phyloP scores from a whole-genome alignment of 2,329 filamentous ascomycete genomes.

The Diaporthe aspalathi region DNA sequence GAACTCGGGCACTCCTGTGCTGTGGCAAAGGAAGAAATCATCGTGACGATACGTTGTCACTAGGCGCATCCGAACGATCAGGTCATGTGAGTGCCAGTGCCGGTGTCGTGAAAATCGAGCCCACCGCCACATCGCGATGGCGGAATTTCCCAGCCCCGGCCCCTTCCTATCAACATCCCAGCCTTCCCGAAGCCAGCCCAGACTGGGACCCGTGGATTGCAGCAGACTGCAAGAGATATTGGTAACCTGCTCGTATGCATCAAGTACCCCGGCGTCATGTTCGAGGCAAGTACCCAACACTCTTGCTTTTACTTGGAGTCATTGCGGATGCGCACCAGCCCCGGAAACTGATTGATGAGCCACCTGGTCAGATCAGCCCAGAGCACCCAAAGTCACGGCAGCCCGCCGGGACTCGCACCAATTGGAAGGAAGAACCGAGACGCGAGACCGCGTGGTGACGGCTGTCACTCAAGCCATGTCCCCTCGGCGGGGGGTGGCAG shows the following conservation, averaged over 20 bases:
- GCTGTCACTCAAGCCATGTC: background rate
- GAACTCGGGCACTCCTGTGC: background rate
- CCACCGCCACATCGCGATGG: background rate
- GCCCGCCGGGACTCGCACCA: background rate
- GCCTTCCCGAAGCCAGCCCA: background rate
- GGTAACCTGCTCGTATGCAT: background rate
- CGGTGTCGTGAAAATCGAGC: background rate
- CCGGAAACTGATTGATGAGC: background rate
- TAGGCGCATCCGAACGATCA: background rate
- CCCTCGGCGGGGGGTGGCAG: background rate
- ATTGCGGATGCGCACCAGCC: background rate
- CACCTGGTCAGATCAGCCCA: background rate
- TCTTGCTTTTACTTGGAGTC: background rate
- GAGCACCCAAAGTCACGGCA: background rate
- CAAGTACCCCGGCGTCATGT: background rate
- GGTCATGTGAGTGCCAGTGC: no score
- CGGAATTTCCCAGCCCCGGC: background rate
- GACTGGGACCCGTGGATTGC: background rate
- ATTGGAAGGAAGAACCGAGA: constrained; percentile 9
- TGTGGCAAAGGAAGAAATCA: background rate
- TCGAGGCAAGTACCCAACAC: background rate
- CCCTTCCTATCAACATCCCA: background rate
- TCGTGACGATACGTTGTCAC: background rate
- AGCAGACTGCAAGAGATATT: background rate
- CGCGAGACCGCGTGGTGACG: background rate